Evolutionary conservation across 495 filamentous ascomycete genomes (phyloP), one percentile per base, ranked within the genome.

Genomic region (Neurospora discreta): DNA sequence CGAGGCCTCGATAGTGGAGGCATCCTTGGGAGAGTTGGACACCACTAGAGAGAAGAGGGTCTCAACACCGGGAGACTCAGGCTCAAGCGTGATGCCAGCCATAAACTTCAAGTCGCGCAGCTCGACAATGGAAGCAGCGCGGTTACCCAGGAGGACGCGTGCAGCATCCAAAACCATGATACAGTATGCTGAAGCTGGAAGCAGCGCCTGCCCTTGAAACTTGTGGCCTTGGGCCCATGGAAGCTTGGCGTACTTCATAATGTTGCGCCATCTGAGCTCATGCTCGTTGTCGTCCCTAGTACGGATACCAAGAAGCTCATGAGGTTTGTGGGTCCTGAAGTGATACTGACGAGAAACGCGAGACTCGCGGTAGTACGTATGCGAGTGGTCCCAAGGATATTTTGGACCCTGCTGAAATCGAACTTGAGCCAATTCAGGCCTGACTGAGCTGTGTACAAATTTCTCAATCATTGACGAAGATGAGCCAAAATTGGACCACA

Each of bases 381-480:
- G 76, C 0, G 82, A 80, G 73, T 88, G 86, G 36, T 88, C 82
- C 82, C 85, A 88, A 6, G 81, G 79, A 69, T 87, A 88, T 5
- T 71, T 52, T 0, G 86, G 85, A 15, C 81, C 39, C 18, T 82
- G 76, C 5, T 39, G 30, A 42, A 78, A 78, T 70, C 43, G 80
- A 68, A 26, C 77, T 44, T 72, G 73, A 73, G 71, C 78, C 36
- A 73, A 70, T 71, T 71, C 73, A 15, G 72, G 81, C 42, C 71
- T 38, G 16, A 74, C 20, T 36, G 83, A 82, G 77, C 81, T 16
- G 68, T 80, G 8, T 73, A 87, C 76, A 58, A 81, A 84, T 1
- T 44, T 69, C 15, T 72, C 71, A 38, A 85, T 75, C 16, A 80
- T 71, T 26, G 75, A 11, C 0, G 70, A 72, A 2, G 70, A 58